Percentiles rank a stretch among this genome's conserved stretches.
Evolutionary conservation across 495 filamentous ascomycete genomes (phyloP).

Genomic region (Pseudoneurospora amorphoporcata): DNA sequence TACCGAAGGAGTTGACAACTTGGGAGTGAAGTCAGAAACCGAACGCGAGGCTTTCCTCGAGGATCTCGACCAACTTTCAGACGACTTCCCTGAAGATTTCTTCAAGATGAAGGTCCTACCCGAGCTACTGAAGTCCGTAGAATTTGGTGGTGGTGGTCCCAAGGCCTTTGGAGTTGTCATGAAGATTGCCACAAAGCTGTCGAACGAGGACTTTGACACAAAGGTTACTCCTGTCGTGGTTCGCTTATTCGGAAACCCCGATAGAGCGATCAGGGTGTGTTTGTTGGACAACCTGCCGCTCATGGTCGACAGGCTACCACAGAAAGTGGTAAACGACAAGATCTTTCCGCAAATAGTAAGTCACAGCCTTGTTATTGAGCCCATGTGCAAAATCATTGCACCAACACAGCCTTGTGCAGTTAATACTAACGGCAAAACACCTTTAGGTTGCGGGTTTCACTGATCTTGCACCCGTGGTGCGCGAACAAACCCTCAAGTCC

Average conservation of each 20-base stretch:
- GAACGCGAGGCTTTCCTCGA: conserved; percentile 81
- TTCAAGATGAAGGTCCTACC: conserved; percentile 95
- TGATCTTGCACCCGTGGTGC: conserved; percentile 78
- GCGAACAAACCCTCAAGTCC: conserved; percentile 92
- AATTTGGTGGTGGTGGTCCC: conserved; percentile 91
- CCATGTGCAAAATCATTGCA: not conserved
- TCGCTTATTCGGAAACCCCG: conserved; percentile 80
- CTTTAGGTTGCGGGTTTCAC: conserved; percentile 74
- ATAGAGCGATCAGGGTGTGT: conserved; percentile 86
- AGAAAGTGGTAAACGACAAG: conserved; percentile 88
- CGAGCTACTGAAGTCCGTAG: conserved; percentile 91
- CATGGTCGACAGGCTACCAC: conserved; percentile 86
- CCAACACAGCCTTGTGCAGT: not conserved
- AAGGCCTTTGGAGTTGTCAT: conserved; percentile 83
- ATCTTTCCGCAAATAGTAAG: conserved; percentile 87
- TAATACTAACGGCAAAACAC: not conserved
- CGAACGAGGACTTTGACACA: conserved; percentile 79
- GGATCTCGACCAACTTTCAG: conserved; percentile 77
- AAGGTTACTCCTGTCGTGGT: conserved; percentile 79
- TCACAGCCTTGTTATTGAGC: not conserved
- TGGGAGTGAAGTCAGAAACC: conserved; percentile 74
- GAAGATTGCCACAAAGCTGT: conserved; percentile 78
- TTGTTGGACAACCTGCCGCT: conserved; percentile 77
- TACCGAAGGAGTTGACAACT: conserved; percentile 81
- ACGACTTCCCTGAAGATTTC: conserved; percentile 94